Conservation (phyloP, 192 early-diverging fungal genomes). For the Funneliformis geosporum region DNA sequence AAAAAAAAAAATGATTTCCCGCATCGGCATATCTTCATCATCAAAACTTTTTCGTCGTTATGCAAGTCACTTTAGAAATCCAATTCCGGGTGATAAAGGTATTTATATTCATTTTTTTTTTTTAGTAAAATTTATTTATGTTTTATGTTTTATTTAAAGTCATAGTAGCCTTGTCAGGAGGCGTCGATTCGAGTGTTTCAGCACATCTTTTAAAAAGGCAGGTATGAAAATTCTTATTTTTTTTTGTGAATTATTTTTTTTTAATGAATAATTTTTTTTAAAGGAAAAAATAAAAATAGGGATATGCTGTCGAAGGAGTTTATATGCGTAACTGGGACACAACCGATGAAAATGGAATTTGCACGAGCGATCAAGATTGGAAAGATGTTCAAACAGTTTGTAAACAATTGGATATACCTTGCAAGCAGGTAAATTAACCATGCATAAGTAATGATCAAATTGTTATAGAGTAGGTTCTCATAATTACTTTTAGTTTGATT, state of each 20-base stretch:
- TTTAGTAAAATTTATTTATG: not conserved
- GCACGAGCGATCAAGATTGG: slow-evolving; percentile 78
- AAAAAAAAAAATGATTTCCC: not conserved
- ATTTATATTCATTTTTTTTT: not conserved
- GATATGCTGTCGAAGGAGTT: slow-evolving; percentile 71
- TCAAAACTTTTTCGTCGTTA: not conserved
- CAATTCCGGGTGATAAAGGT: slow-evolving; percentile 9
- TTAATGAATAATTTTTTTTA: not conserved
- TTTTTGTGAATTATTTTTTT: not conserved
- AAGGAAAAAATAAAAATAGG: slow-evolving; percentile 19
- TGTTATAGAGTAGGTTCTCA: not conserved
- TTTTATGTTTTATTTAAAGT: slow-evolving; percentile 44
- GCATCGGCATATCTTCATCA: not conserved
- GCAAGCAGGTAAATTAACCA: slow-evolving; percentile 6
- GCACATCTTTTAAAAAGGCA: slow-evolving; percentile 71
- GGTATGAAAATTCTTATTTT: slow-evolving; percentile 29
- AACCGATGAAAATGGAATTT: slow-evolving; percentile 73
- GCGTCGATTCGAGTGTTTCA: slow-evolving; percentile 90
- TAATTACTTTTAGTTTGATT: slow-evolving; percentile 58
- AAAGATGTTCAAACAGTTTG: slow-evolving; percentile 76
- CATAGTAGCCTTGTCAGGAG: slow-evolving; percentile 88
- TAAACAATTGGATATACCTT: slow-evolving; percentile 63
- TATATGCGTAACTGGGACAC: slow-evolving; percentile 98
- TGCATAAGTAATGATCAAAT: not conserved
- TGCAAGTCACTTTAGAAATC: not conserved